Conservation (phyloP, 1,139 yeast genomes). For the Hanseniaspora gamundiae region DNA sequence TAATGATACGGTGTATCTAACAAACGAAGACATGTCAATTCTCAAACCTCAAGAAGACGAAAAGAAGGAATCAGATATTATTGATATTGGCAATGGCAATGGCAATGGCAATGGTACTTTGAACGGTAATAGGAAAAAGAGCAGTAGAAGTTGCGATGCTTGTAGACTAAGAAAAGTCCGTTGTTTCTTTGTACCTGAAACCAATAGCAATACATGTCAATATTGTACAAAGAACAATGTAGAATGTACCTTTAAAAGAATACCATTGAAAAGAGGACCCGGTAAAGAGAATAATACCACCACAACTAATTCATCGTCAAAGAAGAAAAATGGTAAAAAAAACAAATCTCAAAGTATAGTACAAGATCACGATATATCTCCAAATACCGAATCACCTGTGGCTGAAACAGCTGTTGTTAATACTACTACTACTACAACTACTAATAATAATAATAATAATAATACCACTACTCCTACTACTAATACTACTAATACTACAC, state of each 20-base stretch:
- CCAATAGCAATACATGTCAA: neutral
- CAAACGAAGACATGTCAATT: no score
- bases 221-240: neutral
- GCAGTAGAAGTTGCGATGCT: no score
- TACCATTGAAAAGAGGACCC: slow-evolving; percentile 69
- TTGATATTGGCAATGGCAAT: no score
- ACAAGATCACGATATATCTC: neutral
- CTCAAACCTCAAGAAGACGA: no score
- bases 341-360: no score
- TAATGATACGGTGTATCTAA: no score
- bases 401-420: neutral
- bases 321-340: no score
- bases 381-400: neutral
- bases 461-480: neutral
- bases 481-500: slow-evolving; percentile 1
- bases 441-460: neutral
- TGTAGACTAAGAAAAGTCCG: neutral
- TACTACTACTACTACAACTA: neutral
- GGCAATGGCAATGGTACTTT: no score
- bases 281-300: slow-evolving; percentile 24
- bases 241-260: slow-evolving; percentile 48
- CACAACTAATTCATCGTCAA: neutral
- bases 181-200: neutral
- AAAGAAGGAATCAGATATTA: no score
- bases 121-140: no score